Percentiles rank a stretch among this genome's conserved stretches.
These are phyloP conservation scores for Candida nonsorbophila DNA, from an alignment of 805 yeast species.

Conservation along the genomic window DNA sequence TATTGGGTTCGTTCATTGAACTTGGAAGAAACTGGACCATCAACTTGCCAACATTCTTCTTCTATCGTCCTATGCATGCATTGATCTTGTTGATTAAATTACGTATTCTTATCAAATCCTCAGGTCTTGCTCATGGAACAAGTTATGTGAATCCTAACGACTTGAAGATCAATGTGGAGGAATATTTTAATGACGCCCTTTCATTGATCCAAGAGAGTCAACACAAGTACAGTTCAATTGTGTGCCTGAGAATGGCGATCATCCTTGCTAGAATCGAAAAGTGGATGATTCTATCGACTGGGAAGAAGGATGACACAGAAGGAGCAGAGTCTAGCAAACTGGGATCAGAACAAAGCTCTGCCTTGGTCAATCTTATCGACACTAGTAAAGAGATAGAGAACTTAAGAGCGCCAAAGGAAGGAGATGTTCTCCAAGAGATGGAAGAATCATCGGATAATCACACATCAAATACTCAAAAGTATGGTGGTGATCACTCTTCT, in stretches of 20 bases:
- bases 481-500: not conserved
- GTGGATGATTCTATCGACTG: constrained; percentile 21
- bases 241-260: constrained; percentile 18
- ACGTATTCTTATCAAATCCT: constrained; percentile 40
- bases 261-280: constrained; percentile 18
- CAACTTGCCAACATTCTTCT: constrained; percentile 46
- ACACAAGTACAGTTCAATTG: constrained; percentile 14
- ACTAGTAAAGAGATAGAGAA: constrained; percentile 28
- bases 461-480: not conserved
- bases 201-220: constrained; percentile 14
- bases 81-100: constrained; percentile 44
- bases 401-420: constrained; percentile 18
- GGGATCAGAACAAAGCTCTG: constrained; percentile 6
- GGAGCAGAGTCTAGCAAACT: constrained; percentile 1
- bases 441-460: constrained; percentile 1
- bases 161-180: constrained; percentile 15
- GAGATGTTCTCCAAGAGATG: constrained; percentile 1
- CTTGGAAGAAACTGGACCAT: constrained; percentile 31
- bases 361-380: constrained; percentile 21
- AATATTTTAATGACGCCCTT: constrained; percentile 13
- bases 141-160: constrained; percentile 9
- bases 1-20: constrained; percentile 40
- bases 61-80: constrained; percentile 51
- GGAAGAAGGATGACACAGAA: constrained; percentile 3
- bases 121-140: constrained; percentile 15